These are phyloP conservation scores for Trypanosoma melophagium DNA, from an alignment of 208 protist species.

Conservation along the genomic window DNA sequence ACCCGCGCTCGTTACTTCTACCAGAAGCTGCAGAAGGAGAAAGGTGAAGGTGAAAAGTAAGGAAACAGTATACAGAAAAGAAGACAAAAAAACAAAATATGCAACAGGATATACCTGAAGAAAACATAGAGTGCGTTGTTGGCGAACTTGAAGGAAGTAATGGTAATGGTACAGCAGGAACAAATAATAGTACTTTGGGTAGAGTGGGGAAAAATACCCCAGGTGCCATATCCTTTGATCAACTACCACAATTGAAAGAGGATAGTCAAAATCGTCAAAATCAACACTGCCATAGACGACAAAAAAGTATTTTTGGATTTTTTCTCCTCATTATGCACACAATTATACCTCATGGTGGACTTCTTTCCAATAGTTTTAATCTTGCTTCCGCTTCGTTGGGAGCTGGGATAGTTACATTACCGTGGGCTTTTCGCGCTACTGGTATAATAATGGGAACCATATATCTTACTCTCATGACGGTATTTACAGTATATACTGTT, in stretches of 20 bases:
- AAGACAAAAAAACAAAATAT: too few relatives aligned
- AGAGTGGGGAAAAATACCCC: too few relatives aligned
- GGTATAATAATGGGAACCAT: slow-evolving; percentile 31
- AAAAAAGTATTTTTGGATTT: slow-evolving; percentile 3
- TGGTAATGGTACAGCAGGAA: too few relatives aligned
- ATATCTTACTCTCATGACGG: slow-evolving; percentile 28
- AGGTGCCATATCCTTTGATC: too few relatives aligned
- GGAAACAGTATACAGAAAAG: too few relatives aligned
- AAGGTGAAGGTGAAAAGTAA: too few relatives aligned
- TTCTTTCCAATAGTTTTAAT: slow-evolving; percentile 29
- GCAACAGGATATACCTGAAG: too few relatives aligned
- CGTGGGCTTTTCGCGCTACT: slow-evolving; percentile 31
- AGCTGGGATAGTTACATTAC: slow-evolving; percentile 34
- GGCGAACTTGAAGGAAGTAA: too few relatives aligned
- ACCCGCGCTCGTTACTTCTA: too few relatives aligned
- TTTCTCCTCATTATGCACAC: not conserved
- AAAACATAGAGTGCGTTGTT: too few relatives aligned
- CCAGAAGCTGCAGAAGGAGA: too few relatives aligned
- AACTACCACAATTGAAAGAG: not conserved
- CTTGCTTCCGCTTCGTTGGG: slow-evolving; percentile 33
- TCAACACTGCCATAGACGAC: not conserved
- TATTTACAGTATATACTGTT: slow-evolving; percentile 40
- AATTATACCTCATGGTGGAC: slow-evolving; percentile 31
- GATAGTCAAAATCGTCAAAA: not conserved
- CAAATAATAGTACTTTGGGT: too few relatives aligned